Base-by-base conservation (phyloP, 1,284 basidiomycete genomes). In the Flammula alnicola region DNA sequence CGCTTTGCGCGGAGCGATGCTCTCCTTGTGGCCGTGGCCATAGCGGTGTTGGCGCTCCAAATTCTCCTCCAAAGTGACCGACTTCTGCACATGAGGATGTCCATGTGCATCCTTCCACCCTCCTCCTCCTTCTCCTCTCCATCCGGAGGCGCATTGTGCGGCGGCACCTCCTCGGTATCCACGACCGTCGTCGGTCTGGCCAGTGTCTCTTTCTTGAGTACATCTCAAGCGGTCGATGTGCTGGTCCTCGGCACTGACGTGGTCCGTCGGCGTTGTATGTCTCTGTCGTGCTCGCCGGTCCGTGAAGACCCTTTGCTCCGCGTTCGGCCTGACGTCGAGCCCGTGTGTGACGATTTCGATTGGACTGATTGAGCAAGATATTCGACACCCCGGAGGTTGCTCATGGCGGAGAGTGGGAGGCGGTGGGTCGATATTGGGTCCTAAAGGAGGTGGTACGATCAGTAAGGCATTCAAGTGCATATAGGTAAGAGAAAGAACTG, bases 361-460 rank as follows among this genome's bases (percentile, higher is more conserved):
- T 55, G 37, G n/a, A 67, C 56, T 16, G 66, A 60, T 3, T 63
- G 60, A 4, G 63, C 63, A 14, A 84, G 70, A 19, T 80, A 71
- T 16, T 81, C 78, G 0, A 71, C 67, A 3, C 77, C 77, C 10
- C 70, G 71, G 6, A 85, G 61, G 0, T 70, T n/a, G 3, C 66
- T 63, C 19, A 84, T 67, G 3, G 72, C 59, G 2, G 63, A 58
- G 11, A 84, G 62, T 1, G 75, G 66, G 27, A 80, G 69, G 4
- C 63, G 59, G 42, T 79, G 74, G 1, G 71, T 65, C 0, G 80
- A 76, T n/a, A 63, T 60, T 3, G 61, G 48, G 27, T 79, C 73
- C 81, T 83, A 49, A 7, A 17, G 17, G n/a, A 39, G n/a, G 27
- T 36, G 1, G 25, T 29, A 17, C 22, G 22, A 26, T 44, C 9